These are phyloP conservation scores for Halteria grandinella DNA, from an alignment of 73 alveolate genomes.

Conservation along the genomic window DNA sequence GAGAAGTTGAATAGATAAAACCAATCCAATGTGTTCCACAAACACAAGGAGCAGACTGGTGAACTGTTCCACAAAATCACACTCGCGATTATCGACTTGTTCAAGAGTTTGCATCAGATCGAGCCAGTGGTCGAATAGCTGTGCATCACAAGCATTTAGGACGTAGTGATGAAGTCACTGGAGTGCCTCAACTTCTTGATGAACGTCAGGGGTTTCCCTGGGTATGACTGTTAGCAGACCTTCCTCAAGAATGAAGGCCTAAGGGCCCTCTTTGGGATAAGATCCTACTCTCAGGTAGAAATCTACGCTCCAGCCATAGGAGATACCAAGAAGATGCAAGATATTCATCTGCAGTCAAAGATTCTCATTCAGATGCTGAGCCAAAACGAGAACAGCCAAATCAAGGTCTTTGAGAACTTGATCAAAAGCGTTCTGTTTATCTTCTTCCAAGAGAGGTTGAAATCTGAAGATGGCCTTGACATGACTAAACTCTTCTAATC, in stretches of 20 bases:
- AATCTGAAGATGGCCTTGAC: slow-evolving; percentile 34
- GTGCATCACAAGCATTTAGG: background rate
- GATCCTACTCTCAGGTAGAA: background rate
- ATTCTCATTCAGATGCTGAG: slow-evolving; percentile 2
- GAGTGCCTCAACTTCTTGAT: slow-evolving; percentile 14
- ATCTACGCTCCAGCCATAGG: background rate
- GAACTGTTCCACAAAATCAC: slow-evolving; percentile 9
- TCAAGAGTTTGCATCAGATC: slow-evolving; percentile 2
- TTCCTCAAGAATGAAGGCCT: slow-evolving; percentile 42
- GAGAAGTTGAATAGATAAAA: background rate
- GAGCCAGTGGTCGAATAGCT: background rate
- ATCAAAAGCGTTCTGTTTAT: slow-evolving; percentile 27
- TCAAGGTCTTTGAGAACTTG: slow-evolving; percentile 18
- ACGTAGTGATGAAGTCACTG: background rate
- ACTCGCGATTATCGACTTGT: background rate
- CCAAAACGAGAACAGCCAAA: background rate
- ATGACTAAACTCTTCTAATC: too few species aligned
- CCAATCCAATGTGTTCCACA: slow-evolving; percentile 7
- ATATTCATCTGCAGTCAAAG: slow-evolving; percentile 13
- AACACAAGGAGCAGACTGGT: background rate
- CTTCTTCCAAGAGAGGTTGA: slow-evolving; percentile 10
- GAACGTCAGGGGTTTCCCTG: slow-evolving; percentile 27
- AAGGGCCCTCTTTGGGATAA: slow-evolving; percentile 31
- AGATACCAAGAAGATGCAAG: background rate
- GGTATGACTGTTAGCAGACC: slow-evolving; percentile 9